phyloP scores from a whole-genome alignment of 2,329 filamentous ascomycete genomes.

The Monilinia fructicola region DNA sequence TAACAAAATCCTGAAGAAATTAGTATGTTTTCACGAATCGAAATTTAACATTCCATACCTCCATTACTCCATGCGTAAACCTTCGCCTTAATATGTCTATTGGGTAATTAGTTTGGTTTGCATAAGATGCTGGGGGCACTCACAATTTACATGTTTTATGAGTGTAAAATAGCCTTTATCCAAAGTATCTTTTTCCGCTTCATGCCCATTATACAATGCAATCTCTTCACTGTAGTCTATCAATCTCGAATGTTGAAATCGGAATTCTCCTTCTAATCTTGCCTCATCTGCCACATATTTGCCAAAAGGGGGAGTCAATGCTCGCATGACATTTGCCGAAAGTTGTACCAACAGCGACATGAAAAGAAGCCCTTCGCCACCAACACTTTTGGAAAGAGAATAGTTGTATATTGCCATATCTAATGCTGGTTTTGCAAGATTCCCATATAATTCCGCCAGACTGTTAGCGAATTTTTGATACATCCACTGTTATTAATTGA shows the following conservation, averaged over 20 bases:
- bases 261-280: slow-evolving; percentile 89
- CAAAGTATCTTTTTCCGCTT: slow-evolving; percentile 91
- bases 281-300: slow-evolving; percentile 98
- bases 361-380: slow-evolving; percentile 90
- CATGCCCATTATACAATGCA: slow-evolving; percentile 86
- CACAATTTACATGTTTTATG: slow-evolving; percentile 91
- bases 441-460: slow-evolving; percentile 91
- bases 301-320: slow-evolving; percentile 91
- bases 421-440: slow-evolving; percentile 88
- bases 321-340: slow-evolving; percentile 87
- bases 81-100: slow-evolving; percentile 75
- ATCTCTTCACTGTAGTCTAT: slow-evolving; percentile 97
- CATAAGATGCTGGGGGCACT: not conserved
- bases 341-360: slow-evolving; percentile 94
- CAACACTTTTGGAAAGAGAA: slow-evolving; percentile 90
- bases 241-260: slow-evolving; percentile 88
- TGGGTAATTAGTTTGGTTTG: slow-evolving; percentile 38
- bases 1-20: slow-evolving; percentile 72
- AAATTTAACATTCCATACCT: slow-evolving; percentile 44
- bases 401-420: slow-evolving; percentile 98
- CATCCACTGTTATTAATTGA: slow-evolving; percentile 94
- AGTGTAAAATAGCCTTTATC: slow-evolving; percentile 99
- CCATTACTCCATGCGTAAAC: slow-evolving; percentile 98
- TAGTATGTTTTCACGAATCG: not conserved
- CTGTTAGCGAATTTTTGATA: slow-evolving; percentile 96